These are phyloP conservation scores for Phtheirospermum japonicum DNA, from an alignment of 257 asterid species.

Conservation along the genomic window DNA sequence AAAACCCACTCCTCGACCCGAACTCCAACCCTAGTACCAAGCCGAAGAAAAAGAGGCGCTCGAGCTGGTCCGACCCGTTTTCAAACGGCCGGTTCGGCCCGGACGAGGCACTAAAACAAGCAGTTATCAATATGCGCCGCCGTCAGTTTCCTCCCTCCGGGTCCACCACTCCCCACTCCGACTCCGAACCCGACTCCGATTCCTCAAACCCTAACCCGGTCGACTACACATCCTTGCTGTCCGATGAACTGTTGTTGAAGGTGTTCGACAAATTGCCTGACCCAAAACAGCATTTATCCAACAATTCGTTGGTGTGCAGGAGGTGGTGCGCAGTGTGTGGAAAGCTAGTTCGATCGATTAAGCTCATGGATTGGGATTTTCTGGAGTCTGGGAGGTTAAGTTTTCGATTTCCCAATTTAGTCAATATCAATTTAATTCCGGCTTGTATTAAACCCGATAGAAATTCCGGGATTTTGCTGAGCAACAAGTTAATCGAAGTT, in stretches of 20 bases:
- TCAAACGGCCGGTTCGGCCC: conserved; percentile 41
- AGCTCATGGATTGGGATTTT: conserved; percentile 85
- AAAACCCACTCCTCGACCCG: conserved; percentile 30
- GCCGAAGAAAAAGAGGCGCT: conserved; percentile 31
- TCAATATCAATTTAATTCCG: conserved; percentile 51
- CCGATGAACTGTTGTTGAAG: conserved; percentile 57
- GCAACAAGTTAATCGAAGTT: conserved; percentile 48
- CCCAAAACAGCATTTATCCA: conserved; percentile 45
- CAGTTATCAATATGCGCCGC: conserved; percentile 58
- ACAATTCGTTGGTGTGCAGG: conserved; percentile 68
- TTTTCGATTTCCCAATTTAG: conserved; percentile 70
- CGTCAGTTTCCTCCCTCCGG: conserved; percentile 60
- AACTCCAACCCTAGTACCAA: conserved; percentile 4
- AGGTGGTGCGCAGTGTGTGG: conserved; percentile 80
- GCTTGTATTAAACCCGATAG: conserved; percentile 44
- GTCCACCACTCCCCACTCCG: conserved; percentile 67
- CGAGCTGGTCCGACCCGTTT: conserved; percentile 46
- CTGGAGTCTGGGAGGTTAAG: conserved; percentile 79
- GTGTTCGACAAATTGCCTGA: conserved; percentile 47
- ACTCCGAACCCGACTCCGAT: conserved; percentile 63
- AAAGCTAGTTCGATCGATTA: conserved; percentile 53
- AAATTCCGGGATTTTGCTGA: conserved; percentile 67
- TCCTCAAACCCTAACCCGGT: conserved; percentile 31
- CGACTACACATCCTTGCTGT: conserved; percentile 47
- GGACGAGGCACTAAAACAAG: conserved; percentile 57